Evolutionary conservation across 768 basidiomycete species (phyloP).

Genomic region (Pisolithus microcarpus): DNA sequence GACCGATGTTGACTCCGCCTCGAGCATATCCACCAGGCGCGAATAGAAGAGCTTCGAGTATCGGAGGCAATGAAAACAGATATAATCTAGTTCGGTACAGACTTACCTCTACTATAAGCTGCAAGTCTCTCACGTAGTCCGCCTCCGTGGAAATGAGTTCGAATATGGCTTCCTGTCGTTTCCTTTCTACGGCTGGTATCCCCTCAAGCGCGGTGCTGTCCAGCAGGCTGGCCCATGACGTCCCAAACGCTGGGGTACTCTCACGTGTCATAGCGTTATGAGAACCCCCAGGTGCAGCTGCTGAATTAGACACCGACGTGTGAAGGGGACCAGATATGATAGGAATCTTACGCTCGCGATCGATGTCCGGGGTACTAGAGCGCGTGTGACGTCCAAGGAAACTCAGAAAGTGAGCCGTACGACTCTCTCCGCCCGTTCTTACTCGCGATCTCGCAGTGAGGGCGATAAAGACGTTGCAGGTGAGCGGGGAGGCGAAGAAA

Average conservation of each 20-base stretch:
- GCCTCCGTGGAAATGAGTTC: constrained; percentile 90
- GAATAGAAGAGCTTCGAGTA: constrained; percentile 72
- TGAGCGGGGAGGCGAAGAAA: constrained; percentile 36
- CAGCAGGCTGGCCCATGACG: constrained; percentile 93
- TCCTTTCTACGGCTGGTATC: constrained; percentile 71
- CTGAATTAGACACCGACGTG: constrained; percentile 16
- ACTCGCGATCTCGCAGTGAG: constrained; percentile 26
- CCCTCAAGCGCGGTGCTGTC: constrained; percentile 78
- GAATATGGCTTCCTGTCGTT: constrained; percentile 92
- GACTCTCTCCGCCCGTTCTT: constrained; percentile 27
- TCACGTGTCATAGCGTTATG: constrained; percentile 29
- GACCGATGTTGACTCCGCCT: constrained; percentile 67
- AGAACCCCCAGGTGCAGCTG: not conserved
- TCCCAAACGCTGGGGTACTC: constrained; percentile 50
- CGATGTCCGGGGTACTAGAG: constrained; percentile 43
- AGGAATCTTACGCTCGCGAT: constrained; percentile 40
- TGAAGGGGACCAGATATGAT: constrained; percentile 68
- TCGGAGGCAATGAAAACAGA: constrained; percentile 1
- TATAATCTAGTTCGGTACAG: not conserved
- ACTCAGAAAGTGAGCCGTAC: constrained; percentile 46
- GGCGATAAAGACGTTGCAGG: constrained; percentile 27
- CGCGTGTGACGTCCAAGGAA: constrained; percentile 49
- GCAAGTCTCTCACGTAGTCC: constrained; percentile 85
- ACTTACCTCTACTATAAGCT: constrained; percentile 82
- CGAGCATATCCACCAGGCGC: constrained; percentile 62